Evolutionary conservation across 140 eudicot species (phyloP).

Genomic region (Ambrosia hybrid): DNA sequence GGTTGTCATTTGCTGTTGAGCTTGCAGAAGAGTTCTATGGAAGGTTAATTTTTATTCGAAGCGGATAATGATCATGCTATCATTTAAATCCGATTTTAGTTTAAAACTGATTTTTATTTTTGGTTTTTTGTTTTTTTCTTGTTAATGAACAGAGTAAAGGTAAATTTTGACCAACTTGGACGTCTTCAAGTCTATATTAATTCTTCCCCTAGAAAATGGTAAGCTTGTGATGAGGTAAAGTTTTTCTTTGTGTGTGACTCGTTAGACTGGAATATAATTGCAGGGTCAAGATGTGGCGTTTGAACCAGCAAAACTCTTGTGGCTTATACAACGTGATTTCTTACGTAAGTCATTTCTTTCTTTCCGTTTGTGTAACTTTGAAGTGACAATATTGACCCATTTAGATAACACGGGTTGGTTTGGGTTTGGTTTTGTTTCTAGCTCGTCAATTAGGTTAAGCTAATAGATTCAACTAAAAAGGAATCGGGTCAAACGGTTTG

Average conservation of each 20-base stretch:
- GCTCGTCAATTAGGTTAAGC: too few species aligned
- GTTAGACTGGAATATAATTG: background rate
- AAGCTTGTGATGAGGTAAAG: background rate
- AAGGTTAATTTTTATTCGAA: conserved; percentile 51
- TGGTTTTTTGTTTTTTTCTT: conserved; percentile 18
- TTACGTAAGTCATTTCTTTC: conserved; percentile 59
- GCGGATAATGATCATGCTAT: conserved; percentile 10
- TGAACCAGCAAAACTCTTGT: conserved; percentile 84
- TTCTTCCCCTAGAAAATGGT: background rate
- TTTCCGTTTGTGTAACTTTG: background rate
- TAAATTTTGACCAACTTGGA: conserved; percentile 29
- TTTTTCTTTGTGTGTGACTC: conserved; percentile 7
- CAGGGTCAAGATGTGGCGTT: conserved; percentile 96
- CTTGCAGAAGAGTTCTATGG: conserved; percentile 99
- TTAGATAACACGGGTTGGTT: background rate
- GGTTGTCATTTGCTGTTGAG: conserved; percentile 97
- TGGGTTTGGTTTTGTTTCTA: background rate
- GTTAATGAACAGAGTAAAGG: conserved; percentile 81
- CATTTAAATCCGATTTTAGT: background rate
- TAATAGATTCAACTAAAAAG: background rate
- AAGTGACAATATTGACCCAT: background rate
- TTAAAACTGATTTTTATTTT: conserved; percentile 6
- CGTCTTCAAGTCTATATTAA: conserved; percentile 2
- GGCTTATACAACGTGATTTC: conserved; percentile 90
- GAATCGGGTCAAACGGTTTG: background rate